Percentiles rank a stretch among this genome's conserved stretches.
Evolutionary conservation across 2,329 filamentous ascomycete species (phyloP).

Genomic region (Stachybotrys echinatus): DNA sequence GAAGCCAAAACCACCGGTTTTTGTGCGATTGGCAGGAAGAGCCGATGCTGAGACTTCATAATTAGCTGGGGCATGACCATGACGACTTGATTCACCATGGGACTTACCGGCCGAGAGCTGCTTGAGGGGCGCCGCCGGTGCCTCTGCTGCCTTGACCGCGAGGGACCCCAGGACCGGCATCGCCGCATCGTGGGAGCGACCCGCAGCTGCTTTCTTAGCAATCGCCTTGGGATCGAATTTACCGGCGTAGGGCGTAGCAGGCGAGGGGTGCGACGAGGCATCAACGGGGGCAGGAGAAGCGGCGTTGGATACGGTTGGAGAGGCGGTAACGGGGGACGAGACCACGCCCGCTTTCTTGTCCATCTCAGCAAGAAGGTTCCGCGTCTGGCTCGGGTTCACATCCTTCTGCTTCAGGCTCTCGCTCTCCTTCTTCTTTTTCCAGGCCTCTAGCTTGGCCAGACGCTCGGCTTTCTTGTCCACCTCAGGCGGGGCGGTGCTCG

Average conservation of each 20-base stretch:
- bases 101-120: constrained; percentile 30
- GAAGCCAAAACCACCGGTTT: constrained; percentile 81
- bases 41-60: constrained; percentile 35
- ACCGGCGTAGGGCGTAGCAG: constrained; percentile 59
- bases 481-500: constrained; percentile 53
- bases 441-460: constrained; percentile 77
- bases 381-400: constrained; percentile 57
- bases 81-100: not conserved
- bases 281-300: constrained; percentile 40
- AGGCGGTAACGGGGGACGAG: constrained; percentile 33
- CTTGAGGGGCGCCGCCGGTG: constrained; percentile 21
- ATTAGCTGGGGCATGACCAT: constrained; percentile 15
- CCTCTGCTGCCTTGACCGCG: constrained; percentile 30
- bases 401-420: constrained; percentile 69
- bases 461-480: constrained; percentile 73
- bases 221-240: constrained; percentile 88
- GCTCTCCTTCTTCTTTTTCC: constrained; percentile 85
- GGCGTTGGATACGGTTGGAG: constrained; percentile 46
- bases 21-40: constrained; percentile 63
- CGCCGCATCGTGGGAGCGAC: constrained; percentile 48
- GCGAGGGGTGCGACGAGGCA: constrained; percentile 40
- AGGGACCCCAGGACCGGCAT: constrained; percentile 44
- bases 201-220: constrained; percentile 68
- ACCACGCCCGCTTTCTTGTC: constrained; percentile 58
- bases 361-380: constrained; percentile 67